Evolutionary conservation across 306 rosid genomes (phyloP), one percentile per base, ranked within the genome.

Genomic region (Dryas alaskensis): DNA sequence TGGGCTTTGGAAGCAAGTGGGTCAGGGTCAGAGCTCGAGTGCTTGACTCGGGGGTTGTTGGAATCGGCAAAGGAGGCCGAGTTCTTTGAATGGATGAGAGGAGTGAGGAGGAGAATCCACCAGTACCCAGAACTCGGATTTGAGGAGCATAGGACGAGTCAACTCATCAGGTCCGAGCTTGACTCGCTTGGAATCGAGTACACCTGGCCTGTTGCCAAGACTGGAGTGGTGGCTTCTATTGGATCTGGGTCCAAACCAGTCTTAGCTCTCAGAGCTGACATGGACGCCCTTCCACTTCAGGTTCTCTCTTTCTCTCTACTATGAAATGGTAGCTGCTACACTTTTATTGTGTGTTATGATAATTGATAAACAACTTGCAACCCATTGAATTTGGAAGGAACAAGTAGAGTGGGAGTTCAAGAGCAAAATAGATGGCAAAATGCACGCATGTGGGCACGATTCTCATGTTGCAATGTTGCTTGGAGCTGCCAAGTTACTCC

Each of bases 251-350:
- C 75, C 59, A 71, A 55, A 17, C 87, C 82, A 39, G 73, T 75
- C 52, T 85, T 85, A 43, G 86, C 84, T 42, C 77, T 85, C 58
- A 76, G 82, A 68, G 86, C 88, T 10, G 86, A 81, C 74, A 85
- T 81, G 88, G 88, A 81, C 72, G 88, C 81, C 27, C 84, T 80
- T 47, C 84, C 84, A 49, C 44, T 85, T 31, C 81, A 76, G 81
- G 76, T 78, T 46, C 54, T 0, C 6, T 49, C 60, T 37, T 27
- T 59, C 25, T 45, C 10, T 7, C 37, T 8, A 7, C 22, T 12
- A 66, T 47, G 71, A 13, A 57, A 19, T 8, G 40, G 7, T 8
- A 57, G 9, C 5, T 45, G 17, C 14, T 16, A 8, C 4, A 16
- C 3, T 4, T n/a, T 2, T 47, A 7, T 64, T 14, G 43, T n/a